Percentiles rank a stretch among this genome's conserved stretches.
Evolutionary conservation across 345 rosid species (phyloP).

Genomic region (Syzygium aromaticum): DNA sequence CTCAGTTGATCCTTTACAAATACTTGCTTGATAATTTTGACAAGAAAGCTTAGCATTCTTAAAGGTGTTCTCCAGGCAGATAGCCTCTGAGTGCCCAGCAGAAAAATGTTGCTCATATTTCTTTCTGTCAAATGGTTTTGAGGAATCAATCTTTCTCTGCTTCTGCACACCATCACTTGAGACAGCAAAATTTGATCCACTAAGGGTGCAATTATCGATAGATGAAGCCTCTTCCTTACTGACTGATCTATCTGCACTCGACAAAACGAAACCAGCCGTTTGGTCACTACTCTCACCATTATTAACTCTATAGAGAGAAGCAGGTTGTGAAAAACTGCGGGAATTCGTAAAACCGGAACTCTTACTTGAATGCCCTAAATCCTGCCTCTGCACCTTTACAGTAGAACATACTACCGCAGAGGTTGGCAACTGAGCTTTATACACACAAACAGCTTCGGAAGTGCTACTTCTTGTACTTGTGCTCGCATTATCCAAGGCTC

Average conservation of each 20-base stretch:
- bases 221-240: constrained; percentile 20
- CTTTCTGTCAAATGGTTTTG: not conserved
- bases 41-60: constrained; percentile 8
- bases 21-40: constrained; percentile 19
- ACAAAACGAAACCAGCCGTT: constrained; percentile 11
- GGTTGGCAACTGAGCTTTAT: not conserved
- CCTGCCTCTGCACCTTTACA: constrained; percentile 33
- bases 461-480: constrained; percentile 7
- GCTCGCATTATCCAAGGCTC: constrained; percentile 20
- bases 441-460: not conserved
- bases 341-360: constrained; percentile 41
- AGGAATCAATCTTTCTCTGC: constrained; percentile 9
- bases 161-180: constrained; percentile 12
- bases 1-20: constrained; percentile 26
- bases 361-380: constrained; percentile 17
- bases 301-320: constrained; percentile 33
- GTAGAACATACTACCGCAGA: not conserved
- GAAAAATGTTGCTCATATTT: constrained; percentile 16
- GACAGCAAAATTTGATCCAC: not conserved
- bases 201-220: constrained; percentile 9
- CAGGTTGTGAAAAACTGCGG: constrained; percentile 59
- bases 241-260: constrained; percentile 12
- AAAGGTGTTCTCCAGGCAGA: constrained; percentile 16
- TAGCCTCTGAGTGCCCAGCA: constrained; percentile 22
- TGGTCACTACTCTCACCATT: constrained; percentile 19